Evolutionary conservation across 129 eudicot genomes (phyloP), one percentile per base, ranked within the genome.

Genomic region (Artemisia tridentata): DNA sequence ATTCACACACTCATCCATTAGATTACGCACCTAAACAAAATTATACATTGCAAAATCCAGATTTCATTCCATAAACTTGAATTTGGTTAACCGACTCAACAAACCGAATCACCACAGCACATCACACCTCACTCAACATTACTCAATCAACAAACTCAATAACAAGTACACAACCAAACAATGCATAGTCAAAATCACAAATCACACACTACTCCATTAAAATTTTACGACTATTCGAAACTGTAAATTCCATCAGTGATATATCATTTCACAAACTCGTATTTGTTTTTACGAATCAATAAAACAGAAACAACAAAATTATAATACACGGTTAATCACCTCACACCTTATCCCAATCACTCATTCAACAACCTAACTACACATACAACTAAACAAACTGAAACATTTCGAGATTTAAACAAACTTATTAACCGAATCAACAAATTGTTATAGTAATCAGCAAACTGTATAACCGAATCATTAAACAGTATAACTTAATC

Each of bases 61-160:
- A 20, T 20, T 20, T 20, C 23, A 23, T 23, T 23, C 25, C 11
- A 69, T 34, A 38, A 20, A 18, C 52, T 69, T 38, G 14, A 54
- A n/a, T 9, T 3, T 48, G 19, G 20, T 17, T 1, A 50, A 27
- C 34, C 9, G 45, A 54, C 47, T 41, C 20, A 67, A 67, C 49
- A 46, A 20, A 27, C 20, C 29, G 0, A 2, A 19, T 49, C 3
- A 7, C 46, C 59, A 57, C 63, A 61, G 16, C 69, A 62, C 67
- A 67, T 55, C 68, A 66, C 16, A 59, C 68, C 67, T 75, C 73
- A 56, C 51, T 67, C 51, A 66, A 66, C 65, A 23, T 53, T 47
- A 65, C 64, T 45, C 47, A 65, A 20, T 59, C 23, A 72, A 71
- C 56, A 45, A 53, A 41, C 65, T 21, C 45, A 11, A 65, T 55